These are phyloP conservation scores for Nicotiana sylvestris DNA, from an alignment of 257 asterid genomes.

Conservation along the genomic window DNA sequence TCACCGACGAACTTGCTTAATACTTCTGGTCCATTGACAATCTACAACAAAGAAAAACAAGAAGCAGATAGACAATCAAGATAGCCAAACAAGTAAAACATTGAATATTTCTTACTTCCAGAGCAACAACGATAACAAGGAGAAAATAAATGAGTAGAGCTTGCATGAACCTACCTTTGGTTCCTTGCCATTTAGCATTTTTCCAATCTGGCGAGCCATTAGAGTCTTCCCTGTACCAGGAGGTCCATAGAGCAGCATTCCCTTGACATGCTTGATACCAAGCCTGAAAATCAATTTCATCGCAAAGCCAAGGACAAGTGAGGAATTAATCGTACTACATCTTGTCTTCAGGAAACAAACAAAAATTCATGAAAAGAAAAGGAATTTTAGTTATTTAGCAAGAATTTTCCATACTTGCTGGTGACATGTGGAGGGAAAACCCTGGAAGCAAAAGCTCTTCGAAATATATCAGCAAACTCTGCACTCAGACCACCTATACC, in stretches of 20 bases:
- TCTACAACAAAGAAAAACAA: constrained; percentile 31
- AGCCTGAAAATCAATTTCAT: constrained; percentile 45
- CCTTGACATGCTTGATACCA: constrained; percentile 98
- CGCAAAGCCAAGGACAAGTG: constrained; percentile 15
- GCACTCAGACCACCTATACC: constrained; percentile 98
- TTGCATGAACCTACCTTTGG: constrained; percentile 64
- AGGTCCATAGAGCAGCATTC: constrained; percentile 97
- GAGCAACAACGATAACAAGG: neutral
- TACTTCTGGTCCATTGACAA: constrained; percentile 99
- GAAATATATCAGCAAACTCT: constrained; percentile 93
- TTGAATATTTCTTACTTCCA: neutral
- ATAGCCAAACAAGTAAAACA: constrained; percentile 1
- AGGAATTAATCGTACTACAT: constrained; percentile 16
- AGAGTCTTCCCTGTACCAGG: constrained; percentile 99
- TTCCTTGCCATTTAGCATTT: constrained; percentile 93
- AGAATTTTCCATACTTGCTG: constrained; percentile 54
- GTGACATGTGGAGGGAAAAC: constrained; percentile 98
- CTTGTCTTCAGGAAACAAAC: neutral
- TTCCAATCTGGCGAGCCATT: constrained; percentile 99
- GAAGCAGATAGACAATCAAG: constrained; percentile 9
- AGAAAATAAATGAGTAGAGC: neutral
- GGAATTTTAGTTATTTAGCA: constrained; percentile 13
- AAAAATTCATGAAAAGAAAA: neutral
- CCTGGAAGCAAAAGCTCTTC: constrained; percentile 99
- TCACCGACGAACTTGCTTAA: constrained; percentile 97